A percentile compares a stretch with the other conserved stretches of the same genome.
These are phyloP conservation scores for Murraya paniculata DNA, from an alignment of 345 rosid species.

Conservation along the genomic window DNA sequence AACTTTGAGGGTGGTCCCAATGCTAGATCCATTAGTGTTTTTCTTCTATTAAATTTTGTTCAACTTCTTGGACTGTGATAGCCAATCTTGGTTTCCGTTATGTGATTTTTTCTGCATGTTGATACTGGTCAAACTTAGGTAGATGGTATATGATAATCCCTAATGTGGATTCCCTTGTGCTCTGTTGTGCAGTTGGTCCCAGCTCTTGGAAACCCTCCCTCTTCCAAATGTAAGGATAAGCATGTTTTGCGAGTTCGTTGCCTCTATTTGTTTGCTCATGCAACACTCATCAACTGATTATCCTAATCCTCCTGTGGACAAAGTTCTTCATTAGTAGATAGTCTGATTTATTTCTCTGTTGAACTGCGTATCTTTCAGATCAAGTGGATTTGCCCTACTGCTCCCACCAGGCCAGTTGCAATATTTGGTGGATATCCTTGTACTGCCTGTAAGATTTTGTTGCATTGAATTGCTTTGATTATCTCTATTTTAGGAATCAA, in stretches of 20 bases:
- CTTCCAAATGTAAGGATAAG: slow-evolving; percentile 58
- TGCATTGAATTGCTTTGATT: background rate
- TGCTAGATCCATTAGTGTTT: background rate
- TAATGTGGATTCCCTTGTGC: slow-evolving; percentile 16
- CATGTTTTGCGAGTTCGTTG: background rate
- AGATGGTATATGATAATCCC: background rate
- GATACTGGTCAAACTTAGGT: background rate
- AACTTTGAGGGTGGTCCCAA: slow-evolving; percentile 27
- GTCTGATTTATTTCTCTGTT: slow-evolving; percentile 3
- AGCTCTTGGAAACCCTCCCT: slow-evolving; percentile 64
- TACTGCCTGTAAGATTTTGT: slow-evolving; percentile 68
- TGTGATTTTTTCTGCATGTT: slow-evolving; percentile 15
- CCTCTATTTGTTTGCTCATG: slow-evolving; percentile 11
- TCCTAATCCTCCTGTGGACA: background rate
- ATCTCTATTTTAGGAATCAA: background rate
- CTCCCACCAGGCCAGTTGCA: slow-evolving; percentile 69
- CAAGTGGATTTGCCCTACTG: slow-evolving; percentile 89
- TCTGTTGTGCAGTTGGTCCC: slow-evolving; percentile 62
- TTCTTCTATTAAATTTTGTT: slow-evolving; percentile 9
- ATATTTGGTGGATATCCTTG: slow-evolving; percentile 69
- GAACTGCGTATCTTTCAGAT: slow-evolving; percentile 36
- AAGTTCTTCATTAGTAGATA: background rate
- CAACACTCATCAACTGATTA: slow-evolving; percentile 8
- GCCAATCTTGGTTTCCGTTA: slow-evolving; percentile 3
- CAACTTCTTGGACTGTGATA: background rate